Evolutionary conservation across 805 yeast genomes (phyloP).

Genomic region (Millerozyma acaciae): DNA sequence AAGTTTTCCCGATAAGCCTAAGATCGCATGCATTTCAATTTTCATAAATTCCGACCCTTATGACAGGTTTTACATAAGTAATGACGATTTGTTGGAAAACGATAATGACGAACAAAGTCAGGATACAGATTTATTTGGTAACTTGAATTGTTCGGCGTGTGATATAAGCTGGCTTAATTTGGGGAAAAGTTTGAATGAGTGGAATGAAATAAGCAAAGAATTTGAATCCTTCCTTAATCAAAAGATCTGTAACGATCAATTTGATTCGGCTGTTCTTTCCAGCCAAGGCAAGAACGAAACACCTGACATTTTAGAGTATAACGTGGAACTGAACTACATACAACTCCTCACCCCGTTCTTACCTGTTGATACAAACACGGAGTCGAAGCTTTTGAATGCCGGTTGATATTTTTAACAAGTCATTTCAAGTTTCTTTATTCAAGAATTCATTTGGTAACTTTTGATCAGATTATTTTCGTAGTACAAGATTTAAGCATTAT

Average conservation of each 20-base stretch:
- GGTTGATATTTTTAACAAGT: slow-evolving; percentile 9
- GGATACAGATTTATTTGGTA: slow-evolving; percentile 3
- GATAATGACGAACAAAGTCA: slow-evolving; percentile 7
- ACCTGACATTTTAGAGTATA: slow-evolving; percentile 3
- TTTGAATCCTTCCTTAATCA: slow-evolving; percentile 38
- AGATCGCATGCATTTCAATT: slow-evolving; percentile 28
- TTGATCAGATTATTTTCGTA: not conserved
- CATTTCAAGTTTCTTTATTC: not conserved
- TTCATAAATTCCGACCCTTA: slow-evolving; percentile 31
- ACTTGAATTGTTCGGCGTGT: slow-evolving; percentile 1
- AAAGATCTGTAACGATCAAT: slow-evolving; percentile 27
- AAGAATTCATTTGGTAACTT: not conserved
- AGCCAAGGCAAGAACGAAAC: slow-evolving; percentile 3
- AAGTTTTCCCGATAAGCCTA: slow-evolving; percentile 19
- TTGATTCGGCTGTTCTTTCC: slow-evolving; percentile 10
- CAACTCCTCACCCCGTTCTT: slow-evolving; percentile 36
- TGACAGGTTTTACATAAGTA: slow-evolving; percentile 25
- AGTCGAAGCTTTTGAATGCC: slow-evolving; percentile 28
- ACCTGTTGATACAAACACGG: slow-evolving; percentile 32
- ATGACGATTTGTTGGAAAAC: slow-evolving; percentile 22
- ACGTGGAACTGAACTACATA: slow-evolving; percentile 33
- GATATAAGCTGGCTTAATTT: slow-evolving; percentile 25
- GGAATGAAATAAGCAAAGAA: slow-evolving; percentile 45
- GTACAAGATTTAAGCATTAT: not conserved
- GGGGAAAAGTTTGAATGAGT: slow-evolving; percentile 52